These are phyloP conservation scores for Euphorbia schlechtendalii DNA, from an alignment of 441 rosid genomes.

Conservation along the genomic window DNA sequence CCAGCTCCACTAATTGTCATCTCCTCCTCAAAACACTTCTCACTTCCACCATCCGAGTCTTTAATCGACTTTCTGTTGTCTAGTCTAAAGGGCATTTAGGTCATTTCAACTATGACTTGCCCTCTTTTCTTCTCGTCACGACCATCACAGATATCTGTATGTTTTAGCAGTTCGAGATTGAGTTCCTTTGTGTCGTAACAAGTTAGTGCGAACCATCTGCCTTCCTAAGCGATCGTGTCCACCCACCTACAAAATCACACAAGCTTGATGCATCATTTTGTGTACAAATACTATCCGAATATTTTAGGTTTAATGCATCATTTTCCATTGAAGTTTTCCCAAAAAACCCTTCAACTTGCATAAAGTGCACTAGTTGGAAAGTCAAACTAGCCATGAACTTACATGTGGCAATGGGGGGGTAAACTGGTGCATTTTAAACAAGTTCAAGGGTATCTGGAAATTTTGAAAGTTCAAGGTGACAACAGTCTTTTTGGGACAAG, in stretches of 20 bases:
- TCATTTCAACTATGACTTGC: conserved; percentile 48
- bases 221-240: conserved; percentile 76
- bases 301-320: too few species aligned
- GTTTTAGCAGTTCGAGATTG: conserved; percentile 57
- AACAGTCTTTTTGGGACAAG: too few species aligned
- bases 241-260: conserved; percentile 58
- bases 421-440: too few species aligned
- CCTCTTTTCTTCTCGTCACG: conserved; percentile 59
- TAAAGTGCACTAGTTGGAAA: too few species aligned
- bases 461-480: too few species aligned
- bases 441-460: too few species aligned
- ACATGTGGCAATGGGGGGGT: too few species aligned
- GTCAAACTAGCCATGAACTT: too few species aligned
- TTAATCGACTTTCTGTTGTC: conserved; percentile 36
- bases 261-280: too few species aligned
- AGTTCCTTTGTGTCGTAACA: conserved; percentile 48
- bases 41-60: conserved; percentile 22
- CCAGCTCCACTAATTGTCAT: conserved; percentile 46
- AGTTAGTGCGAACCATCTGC: conserved; percentile 50
- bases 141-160: conserved; percentile 36
- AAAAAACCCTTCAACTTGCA: too few species aligned
- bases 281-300: too few species aligned
- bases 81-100: conserved; percentile 64
- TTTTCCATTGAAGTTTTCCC: too few species aligned
- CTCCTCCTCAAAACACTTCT: conserved; percentile 34